phyloP scores from a whole-genome alignment of 2,329 filamentous ascomycete species.

The Coniochaeta sp. region DNA sequence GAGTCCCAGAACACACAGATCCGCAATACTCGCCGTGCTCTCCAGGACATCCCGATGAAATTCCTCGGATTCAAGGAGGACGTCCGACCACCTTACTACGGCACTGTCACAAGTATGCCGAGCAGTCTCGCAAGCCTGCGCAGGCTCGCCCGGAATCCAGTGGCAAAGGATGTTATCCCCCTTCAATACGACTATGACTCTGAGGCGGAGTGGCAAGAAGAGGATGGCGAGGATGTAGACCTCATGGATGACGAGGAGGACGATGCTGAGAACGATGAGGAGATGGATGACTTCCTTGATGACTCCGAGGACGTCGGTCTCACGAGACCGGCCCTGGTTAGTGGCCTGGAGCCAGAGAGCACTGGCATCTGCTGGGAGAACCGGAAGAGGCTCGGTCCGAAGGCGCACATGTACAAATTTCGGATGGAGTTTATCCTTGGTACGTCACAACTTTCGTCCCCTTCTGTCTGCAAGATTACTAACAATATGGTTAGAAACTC shows the following conservation, averaged over 20 bases:
- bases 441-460: slow-evolving; percentile 30
- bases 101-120: slow-evolving; percentile 60
- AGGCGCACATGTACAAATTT: slow-evolving; percentile 49
- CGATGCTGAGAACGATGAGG: slow-evolving; percentile 65
- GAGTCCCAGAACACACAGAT: slow-evolving; percentile 34
- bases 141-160: slow-evolving; percentile 46
- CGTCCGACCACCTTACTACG: slow-evolving; percentile 63
- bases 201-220: slow-evolving; percentile 79
- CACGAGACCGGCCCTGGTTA: slow-evolving; percentile 51
- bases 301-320: slow-evolving; percentile 66
- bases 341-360: slow-evolving; percentile 67
- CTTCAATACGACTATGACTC: slow-evolving; percentile 81
- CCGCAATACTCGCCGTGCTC: slow-evolving; percentile 26
- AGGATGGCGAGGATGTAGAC: slow-evolving; percentile 63
- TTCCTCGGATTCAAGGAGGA: slow-evolving; percentile 55
- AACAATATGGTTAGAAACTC: slow-evolving; percentile 26
- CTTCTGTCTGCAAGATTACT: not conserved
- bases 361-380: slow-evolving; percentile 83
- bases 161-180: slow-evolving; percentile 45
- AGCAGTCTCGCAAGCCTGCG: slow-evolving; percentile 39
- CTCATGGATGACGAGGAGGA: slow-evolving; percentile 65
- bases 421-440: slow-evolving; percentile 69
- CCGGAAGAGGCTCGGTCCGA: slow-evolving; percentile 35
- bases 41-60: slow-evolving; percentile 56
- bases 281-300: slow-evolving; percentile 86